Evolutionary conservation across 768 basidiomycete genomes (phyloP).

Genomic region (Mycena haematopus): DNA sequence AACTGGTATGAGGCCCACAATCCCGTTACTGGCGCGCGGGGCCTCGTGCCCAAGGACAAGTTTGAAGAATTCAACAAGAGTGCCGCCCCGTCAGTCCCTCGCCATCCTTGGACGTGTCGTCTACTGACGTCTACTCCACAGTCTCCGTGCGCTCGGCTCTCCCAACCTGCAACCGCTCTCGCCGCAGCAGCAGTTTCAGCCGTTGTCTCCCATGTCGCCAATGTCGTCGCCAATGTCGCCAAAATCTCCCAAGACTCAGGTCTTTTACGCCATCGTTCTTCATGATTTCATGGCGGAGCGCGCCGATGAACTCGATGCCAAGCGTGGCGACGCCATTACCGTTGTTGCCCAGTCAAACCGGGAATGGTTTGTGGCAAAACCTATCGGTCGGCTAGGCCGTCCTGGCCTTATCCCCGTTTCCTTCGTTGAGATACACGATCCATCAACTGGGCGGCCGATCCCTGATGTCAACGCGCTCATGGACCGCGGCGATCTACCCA

Average conservation of each 20-base stretch:
- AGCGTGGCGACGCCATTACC: slow-evolving; percentile 90
- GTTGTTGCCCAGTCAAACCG: slow-evolving; percentile 99
- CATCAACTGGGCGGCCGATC: slow-evolving; percentile 81
- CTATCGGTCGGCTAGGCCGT: slow-evolving; percentile 92
- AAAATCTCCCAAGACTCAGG: slow-evolving; percentile 52
- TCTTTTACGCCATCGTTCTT: slow-evolving; percentile 93
- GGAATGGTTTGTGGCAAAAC: slow-evolving; percentile 99
- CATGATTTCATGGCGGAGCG: slow-evolving; percentile 97
- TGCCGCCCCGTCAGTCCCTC: slow-evolving; percentile 58
- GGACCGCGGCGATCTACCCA: slow-evolving; percentile 87
- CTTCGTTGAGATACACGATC: slow-evolving; percentile 96
- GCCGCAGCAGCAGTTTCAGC: slow-evolving; percentile 33
- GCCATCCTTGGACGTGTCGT: slow-evolving; percentile 4
- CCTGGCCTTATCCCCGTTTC: slow-evolving; percentile 97
- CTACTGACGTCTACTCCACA: slow-evolving; percentile 20
- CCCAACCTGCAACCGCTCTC: slow-evolving; percentile 27
- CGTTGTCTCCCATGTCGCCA: slow-evolving; percentile 9
- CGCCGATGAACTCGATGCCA: slow-evolving; percentile 94
- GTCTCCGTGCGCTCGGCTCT: slow-evolving; percentile 20
- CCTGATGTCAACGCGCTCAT: slow-evolving; percentile 79
- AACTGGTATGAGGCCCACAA: slow-evolving; percentile 95
- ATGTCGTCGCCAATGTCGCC: slow-evolving; percentile 41
- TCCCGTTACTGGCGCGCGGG: slow-evolving; percentile 88
- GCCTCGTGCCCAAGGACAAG: slow-evolving; percentile 83
- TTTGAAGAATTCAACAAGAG: slow-evolving; percentile 93